Percentiles rank a stretch among this genome's conserved stretches.
phyloP scores from a whole-genome alignment of 306 rosid genomes.

The Vigna angularis region DNA sequence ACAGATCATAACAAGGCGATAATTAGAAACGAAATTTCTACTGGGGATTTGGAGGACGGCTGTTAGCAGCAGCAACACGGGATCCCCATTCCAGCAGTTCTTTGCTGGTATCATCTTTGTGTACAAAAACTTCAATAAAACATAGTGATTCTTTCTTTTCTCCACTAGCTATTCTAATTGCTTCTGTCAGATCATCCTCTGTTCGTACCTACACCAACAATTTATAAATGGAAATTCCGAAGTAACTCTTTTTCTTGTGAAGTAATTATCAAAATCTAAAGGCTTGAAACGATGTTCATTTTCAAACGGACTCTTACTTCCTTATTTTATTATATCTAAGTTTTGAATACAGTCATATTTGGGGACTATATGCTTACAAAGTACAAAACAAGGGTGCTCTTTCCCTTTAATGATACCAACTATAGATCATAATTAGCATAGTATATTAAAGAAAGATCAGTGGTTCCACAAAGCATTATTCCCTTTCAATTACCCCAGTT shows the following conservation, averaged over 20 bases:
- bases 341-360: too few relatives aligned
- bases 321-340: background rate
- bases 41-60: constrained; percentile 91
- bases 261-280: background rate
- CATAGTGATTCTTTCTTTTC: constrained; percentile 68
- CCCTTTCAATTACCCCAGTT: too few relatives aligned
- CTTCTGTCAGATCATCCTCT: constrained; percentile 75
- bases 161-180: constrained; percentile 62
- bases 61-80: constrained; percentile 83
- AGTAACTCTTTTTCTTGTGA: background rate
- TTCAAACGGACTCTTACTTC: constrained; percentile 1
- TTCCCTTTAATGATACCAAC: too few relatives aligned
- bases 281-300: background rate
- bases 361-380: too few relatives aligned
- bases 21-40: constrained; percentile 34
- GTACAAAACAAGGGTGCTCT: background rate
- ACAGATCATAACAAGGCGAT: background rate
- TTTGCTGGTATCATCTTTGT: constrained; percentile 92
- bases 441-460: too few relatives aligned
- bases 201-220: constrained; percentile 63
- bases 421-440: too few relatives aligned
- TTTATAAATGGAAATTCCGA: background rate
- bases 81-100: constrained; percentile 97
- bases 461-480: too few relatives aligned
- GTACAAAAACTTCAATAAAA: constrained; percentile 77